Base-by-base conservation (phyloP, 73 alveolate genomes). In the Halteria grandinella region DNA sequence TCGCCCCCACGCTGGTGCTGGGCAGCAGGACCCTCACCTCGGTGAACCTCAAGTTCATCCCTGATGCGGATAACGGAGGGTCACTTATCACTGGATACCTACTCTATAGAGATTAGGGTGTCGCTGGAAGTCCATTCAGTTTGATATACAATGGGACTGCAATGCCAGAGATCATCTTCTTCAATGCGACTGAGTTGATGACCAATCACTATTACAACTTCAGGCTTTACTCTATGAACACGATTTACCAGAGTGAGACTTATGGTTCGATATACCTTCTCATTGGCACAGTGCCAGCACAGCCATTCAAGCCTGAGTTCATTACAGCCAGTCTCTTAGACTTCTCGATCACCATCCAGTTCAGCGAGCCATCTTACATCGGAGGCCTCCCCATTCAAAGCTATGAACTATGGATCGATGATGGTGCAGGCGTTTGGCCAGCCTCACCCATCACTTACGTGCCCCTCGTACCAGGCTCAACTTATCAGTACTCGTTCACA, bases 51-150 rank as follows among this genome's bases (percentile, higher is more conserved):
- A 21, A 41, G 58, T 84, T 84, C 40, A 48, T 31, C 18, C 88
- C 88, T 3, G 55, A 60, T 37, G 23, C 88, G 10, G 69, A 51
- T 54, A 37, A 74, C 52, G 93, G 93, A 1, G 88, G 93, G 0
- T 60, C 88, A 17, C 28, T 25, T 14, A 40, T 84, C 5, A 84
- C 63, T 33, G 88, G 84, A 0, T 74, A 75, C 47, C 39, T n/a
- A 21, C 84, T 84, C 48, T 75, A 59, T 55, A 32, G 47, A 24
- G 87, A 84, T 40, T 55, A 63, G 54, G 93, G 93, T 36, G 52
- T 84, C 20, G 31, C 75, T 23, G 93, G 93, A 60, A 58, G 85
- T 41, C 88, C 84, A 2, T 51, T 52, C 32, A 17, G 53, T 4
- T 40, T 60, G 34, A 64, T 75, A 28, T 69, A 54, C 55, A 66